Evolutionary conservation across 78 protist genomes (phyloP).

Genomic region (Dictyostelium brefeldianum): DNA sequence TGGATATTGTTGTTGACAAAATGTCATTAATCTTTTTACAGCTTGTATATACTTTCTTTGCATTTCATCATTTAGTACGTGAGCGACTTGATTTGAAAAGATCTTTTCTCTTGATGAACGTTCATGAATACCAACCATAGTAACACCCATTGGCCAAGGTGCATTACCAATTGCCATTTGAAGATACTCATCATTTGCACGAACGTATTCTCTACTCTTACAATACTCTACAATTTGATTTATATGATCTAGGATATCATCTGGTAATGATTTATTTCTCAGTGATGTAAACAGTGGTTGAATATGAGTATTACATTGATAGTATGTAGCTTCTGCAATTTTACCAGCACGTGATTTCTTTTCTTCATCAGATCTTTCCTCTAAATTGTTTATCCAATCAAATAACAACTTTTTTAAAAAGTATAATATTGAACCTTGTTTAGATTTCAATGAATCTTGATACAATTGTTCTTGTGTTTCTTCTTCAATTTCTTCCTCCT

Average conservation of each 20-base stretch:
- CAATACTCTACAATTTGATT: conserved; percentile 45
- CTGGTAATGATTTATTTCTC: conserved; percentile 1
- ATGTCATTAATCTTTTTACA: conserved; percentile 95
- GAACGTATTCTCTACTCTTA: conserved; percentile 84
- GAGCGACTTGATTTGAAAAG: conserved; percentile 85
- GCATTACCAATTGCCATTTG: conserved; percentile 97
- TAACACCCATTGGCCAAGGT: conserved; percentile 96
- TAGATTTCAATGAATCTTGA: conserved; percentile 32
- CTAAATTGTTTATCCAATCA: conserved; percentile 72
- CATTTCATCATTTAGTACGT: conserved; percentile 96
- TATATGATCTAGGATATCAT: conserved; percentile 52
- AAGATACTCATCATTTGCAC: conserved; percentile 90
- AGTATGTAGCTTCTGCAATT: conserved; percentile 25
- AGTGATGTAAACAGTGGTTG: conserved; percentile 85
- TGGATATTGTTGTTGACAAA: conserved; percentile 83
- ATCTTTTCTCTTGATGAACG: conserved; percentile 95
- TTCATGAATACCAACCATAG: conserved; percentile 95
- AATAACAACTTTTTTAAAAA: conserved; percentile 21
- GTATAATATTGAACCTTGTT: conserved; percentile 52
- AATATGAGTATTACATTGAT: conserved; percentile 74
- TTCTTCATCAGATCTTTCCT: conserved; percentile 55
- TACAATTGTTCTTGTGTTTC: conserved; percentile 20
- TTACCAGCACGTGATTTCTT: conserved; percentile 57
- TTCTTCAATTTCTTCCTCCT: conserved; percentile 5
- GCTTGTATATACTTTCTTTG: conserved; percentile 94